Evolutionary conservation across 305 asterid species (phyloP).

Genomic region (Fraxinus latifolia): DNA sequence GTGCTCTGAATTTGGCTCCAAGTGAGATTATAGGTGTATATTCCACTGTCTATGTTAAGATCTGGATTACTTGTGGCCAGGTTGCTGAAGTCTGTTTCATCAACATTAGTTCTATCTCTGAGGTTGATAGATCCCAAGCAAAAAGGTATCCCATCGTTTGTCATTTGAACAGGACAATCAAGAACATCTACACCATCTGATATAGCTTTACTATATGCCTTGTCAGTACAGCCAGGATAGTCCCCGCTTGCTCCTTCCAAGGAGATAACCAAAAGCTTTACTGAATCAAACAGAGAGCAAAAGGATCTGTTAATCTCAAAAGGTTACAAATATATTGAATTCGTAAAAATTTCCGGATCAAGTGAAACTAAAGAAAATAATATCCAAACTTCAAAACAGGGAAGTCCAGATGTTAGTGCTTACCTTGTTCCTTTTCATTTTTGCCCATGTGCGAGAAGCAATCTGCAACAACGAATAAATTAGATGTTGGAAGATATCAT

Average conservation of each 20-base stretch:
- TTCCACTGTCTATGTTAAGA: constrained; percentile 44
- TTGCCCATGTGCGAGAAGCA: constrained; percentile 77
- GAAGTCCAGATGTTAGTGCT: constrained; percentile 14
- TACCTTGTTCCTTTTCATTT: constrained; percentile 51
- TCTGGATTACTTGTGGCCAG: constrained; percentile 40
- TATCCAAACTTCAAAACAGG: neutral
- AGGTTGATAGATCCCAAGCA: constrained; percentile 87
- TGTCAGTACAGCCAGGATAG: constrained; percentile 80
- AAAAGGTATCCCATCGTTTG: constrained; percentile 66
- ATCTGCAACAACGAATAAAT: constrained; percentile 49
- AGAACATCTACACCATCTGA: constrained; percentile 74
- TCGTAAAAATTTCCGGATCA: neutral
- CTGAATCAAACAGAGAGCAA: constrained; percentile 34
- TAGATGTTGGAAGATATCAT: neutral
- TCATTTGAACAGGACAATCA: constrained; percentile 84
- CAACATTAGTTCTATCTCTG: constrained; percentile 52
- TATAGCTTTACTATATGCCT: constrained; percentile 64
- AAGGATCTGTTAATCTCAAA: constrained; percentile 12
- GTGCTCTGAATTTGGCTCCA: constrained; percentile 64
- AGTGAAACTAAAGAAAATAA: constrained; percentile 17
- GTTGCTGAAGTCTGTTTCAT: constrained; percentile 40
- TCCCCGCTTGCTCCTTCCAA: constrained; percentile 84
- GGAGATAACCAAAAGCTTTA: constrained; percentile 52
- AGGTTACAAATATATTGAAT: neutral
- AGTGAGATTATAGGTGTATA: constrained; percentile 58